A percentile compares a stretch with the other conserved stretches of the same genome.
phyloP scores from a whole-genome alignment of 805 yeast species.

The Ogataea ganodermae region DNA sequence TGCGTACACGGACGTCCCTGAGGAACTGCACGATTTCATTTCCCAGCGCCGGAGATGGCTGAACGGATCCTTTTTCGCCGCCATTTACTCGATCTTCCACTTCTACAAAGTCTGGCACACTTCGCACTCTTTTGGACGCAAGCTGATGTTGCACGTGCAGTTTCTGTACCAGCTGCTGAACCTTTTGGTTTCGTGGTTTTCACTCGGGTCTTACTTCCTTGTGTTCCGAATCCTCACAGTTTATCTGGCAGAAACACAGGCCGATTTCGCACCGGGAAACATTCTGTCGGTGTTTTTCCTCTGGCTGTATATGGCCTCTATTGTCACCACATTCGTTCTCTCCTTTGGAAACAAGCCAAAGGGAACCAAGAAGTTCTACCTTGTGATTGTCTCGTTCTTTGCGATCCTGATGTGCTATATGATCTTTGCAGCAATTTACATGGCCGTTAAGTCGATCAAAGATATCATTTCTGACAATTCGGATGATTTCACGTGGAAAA shows the following conservation, averaged over 20 bases:
- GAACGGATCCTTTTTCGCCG: slow-evolving; percentile 95
- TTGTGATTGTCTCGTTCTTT: slow-evolving; percentile 73
- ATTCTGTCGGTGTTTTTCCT: slow-evolving; percentile 75
- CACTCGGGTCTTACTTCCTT: slow-evolving; percentile 84
- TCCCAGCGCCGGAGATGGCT: slow-evolving; percentile 96
- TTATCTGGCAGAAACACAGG: slow-evolving; percentile 64
- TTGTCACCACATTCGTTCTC: slow-evolving; percentile 82
- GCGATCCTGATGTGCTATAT: slow-evolving; percentile 88
- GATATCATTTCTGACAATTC: slow-evolving; percentile 39
- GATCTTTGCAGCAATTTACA: slow-evolving; percentile 81
- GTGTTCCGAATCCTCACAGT: slow-evolving; percentile 87
- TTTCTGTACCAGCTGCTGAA: slow-evolving; percentile 75
- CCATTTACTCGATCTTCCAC: slow-evolving; percentile 81
- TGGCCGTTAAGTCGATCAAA: slow-evolving; percentile 65
- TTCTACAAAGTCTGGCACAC: slow-evolving; percentile 76
- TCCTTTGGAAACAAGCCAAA: slow-evolving; percentile 94
- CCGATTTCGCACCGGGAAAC: slow-evolving; percentile 70
- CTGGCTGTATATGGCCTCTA: slow-evolving; percentile 81
- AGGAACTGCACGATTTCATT: slow-evolving; percentile 78
- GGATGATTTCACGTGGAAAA: slow-evolving; percentile 41
- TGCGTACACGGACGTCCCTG: slow-evolving; percentile 97
- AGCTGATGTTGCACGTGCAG: slow-evolving; percentile 72
- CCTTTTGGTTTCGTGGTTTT: slow-evolving; percentile 87
- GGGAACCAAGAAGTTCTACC: slow-evolving; percentile 80
- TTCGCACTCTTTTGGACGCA: slow-evolving; percentile 68